These are phyloP conservation scores for Nasturtium officinale DNA, from an alignment of 345 rosid species.

Conservation along the genomic window DNA sequence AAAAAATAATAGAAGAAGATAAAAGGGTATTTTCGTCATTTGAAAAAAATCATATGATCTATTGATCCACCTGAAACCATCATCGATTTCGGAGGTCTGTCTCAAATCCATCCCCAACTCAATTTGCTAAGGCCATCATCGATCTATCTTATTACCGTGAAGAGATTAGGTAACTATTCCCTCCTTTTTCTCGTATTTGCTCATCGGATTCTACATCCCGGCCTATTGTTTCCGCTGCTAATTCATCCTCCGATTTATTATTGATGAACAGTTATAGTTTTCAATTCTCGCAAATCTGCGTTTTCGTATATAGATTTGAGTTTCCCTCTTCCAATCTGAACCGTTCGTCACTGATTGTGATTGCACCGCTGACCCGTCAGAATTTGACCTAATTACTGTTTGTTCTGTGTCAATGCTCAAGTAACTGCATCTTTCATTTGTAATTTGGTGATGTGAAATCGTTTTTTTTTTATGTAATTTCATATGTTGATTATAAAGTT, in stretches of 20 bases:
- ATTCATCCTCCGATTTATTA: not conserved
- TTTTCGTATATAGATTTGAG: not conserved
- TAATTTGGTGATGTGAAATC: not conserved
- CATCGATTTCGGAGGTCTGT: not conserved
- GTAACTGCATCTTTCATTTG: not conserved
- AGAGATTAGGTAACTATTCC: not conserved
- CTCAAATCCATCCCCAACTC: constrained; percentile 3
- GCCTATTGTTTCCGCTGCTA: not conserved
- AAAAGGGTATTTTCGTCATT: too few relatives aligned
- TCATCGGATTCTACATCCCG: constrained; percentile 16
- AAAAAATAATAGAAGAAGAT: too few relatives aligned
- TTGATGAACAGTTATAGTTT: not conserved
- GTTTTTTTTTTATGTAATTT: too few relatives aligned
- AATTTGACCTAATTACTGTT: not conserved
- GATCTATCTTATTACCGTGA: constrained; percentile 15
- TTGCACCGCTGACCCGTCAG: not conserved
- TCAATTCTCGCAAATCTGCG: not conserved
- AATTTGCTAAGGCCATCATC: constrained; percentile 4
- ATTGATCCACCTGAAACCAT: too few relatives aligned
- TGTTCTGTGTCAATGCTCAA: not conserved
- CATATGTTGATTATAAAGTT: not conserved
- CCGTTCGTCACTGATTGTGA: not conserved
- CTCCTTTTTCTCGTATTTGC: not conserved
- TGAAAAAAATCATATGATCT: too few relatives aligned
- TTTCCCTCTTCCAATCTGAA: not conserved